phyloP scores from a whole-genome alignment of 2,329 filamentous ascomycete genomes.

The Colletotrichum liriopes region DNA sequence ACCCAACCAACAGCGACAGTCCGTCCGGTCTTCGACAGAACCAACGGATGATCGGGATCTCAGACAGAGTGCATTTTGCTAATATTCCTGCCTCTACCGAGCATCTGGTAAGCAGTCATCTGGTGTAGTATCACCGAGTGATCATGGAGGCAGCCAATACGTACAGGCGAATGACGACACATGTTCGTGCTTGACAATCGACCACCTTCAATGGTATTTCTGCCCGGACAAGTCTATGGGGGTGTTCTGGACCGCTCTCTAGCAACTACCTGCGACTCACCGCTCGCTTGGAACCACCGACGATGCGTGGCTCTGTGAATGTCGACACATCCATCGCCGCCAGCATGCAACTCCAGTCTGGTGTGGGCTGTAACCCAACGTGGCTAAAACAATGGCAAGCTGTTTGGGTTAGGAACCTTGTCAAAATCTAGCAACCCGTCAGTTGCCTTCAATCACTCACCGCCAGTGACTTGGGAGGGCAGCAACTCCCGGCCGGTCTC shows the following conservation, averaged over 20 bases:
- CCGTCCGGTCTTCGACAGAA: slow-evolving; percentile 5
- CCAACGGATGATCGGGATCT: background rate
- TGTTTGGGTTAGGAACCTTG: slow-evolving; percentile 15
- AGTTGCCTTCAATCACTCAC: background rate
- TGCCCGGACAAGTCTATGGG: background rate
- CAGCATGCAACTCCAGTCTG: slow-evolving; percentile 3
- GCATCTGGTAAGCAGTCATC: background rate
- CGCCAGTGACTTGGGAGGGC: background rate
- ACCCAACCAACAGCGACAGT: background rate
- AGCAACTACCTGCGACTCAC: slow-evolving; percentile 5
- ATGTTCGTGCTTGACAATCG: background rate
- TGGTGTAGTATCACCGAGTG: background rate
- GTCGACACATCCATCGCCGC: slow-evolving; percentile 8
- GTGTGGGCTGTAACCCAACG: background rate
- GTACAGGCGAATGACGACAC: background rate
- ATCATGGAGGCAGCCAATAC: slow-evolving; percentile 4
- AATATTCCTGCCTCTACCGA: background rate
- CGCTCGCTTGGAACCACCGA: slow-evolving; percentile 15
- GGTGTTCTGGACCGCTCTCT: slow-evolving; percentile 2
- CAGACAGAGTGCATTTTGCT: background rate
- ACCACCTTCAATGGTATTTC: background rate
- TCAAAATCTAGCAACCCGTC: slow-evolving; percentile 6
- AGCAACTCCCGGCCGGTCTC: slow-evolving; percentile 24
- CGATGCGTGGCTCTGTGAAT: background rate
- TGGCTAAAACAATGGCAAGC: background rate